Conservation (phyloP, 768 basidiomycete species). For the Suillus plorans region DNA sequence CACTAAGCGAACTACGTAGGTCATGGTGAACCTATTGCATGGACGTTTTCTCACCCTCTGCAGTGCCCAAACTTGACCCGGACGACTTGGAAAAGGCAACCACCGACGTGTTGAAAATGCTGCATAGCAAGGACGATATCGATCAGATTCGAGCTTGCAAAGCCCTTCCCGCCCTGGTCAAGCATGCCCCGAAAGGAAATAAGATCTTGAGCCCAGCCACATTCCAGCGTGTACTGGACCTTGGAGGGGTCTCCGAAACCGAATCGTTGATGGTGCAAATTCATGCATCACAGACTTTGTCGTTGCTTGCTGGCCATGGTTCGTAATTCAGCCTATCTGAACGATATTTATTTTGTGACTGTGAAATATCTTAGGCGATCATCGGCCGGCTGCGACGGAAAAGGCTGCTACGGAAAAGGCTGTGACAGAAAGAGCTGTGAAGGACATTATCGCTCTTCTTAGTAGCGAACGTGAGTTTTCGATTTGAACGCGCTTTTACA, state of each 20-base stretch:
- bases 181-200: neutral
- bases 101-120: conserved; percentile 2
- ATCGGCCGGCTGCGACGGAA: neutral
- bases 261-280: conserved; percentile 4
- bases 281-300: conserved; percentile 7
- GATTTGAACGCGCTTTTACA: too few relatives aligned
- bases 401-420: too few relatives aligned
- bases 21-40: neutral
- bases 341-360: neutral
- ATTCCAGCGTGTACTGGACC: conserved; percentile 2
- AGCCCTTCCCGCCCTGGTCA: conserved; percentile 6
- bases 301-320: conserved; percentile 1
- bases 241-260: neutral
- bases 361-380: neutral
- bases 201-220: conserved; percentile 6
- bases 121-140: conserved; percentile 1
- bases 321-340: neutral
- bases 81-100: neutral
- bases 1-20: conserved; percentile 5
- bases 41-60: neutral
- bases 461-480: neutral
- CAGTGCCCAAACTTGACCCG: neutral
- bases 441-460: conserved; percentile 2
- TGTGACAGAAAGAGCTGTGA: conserved; percentile 1
- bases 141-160: conserved; percentile 8